Evolutionary conservation across 1,284 basidiomycete genomes (phyloP).

Genomic region (Xerocomus minutiporus): DNA sequence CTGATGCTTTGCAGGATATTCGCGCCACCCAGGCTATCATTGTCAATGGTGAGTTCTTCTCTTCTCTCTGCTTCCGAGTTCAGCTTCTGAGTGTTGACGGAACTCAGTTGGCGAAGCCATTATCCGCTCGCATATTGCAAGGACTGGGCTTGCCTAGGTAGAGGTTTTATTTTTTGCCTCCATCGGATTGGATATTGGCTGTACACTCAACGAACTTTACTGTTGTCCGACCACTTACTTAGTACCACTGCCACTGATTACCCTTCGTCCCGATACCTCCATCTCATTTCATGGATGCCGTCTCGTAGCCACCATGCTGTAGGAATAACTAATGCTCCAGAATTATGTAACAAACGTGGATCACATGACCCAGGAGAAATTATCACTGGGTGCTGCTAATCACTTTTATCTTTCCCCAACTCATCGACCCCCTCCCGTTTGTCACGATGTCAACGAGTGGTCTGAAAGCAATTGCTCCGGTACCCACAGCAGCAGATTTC

Average conservation of each 20-base stretch:
- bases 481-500: constrained; percentile 93
- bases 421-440: not conserved
- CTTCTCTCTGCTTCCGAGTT: not conserved
- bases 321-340: constrained; percentile 11
- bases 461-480: constrained; percentile 93
- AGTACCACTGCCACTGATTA: constrained; percentile 26
- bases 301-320: constrained; percentile 24
- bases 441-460: constrained; percentile 77
- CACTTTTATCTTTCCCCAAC: constrained; percentile 9
- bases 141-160: constrained; percentile 46
- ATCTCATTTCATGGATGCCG: constrained; percentile 19
- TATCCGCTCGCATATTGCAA: constrained; percentile 54
- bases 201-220: constrained; percentile 13
- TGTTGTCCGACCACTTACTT: constrained; percentile 16
- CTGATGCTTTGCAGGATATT: constrained; percentile 48
- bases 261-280: constrained; percentile 28
- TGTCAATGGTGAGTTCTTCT: constrained; percentile 50
- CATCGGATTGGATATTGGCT: constrained; percentile 13
- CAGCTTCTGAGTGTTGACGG: constrained; percentile 6
- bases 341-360: not conserved
- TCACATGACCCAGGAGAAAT: constrained; percentile 18
- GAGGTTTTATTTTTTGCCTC: constrained; percentile 1
- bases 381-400: not conserved
- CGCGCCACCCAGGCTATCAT: constrained; percentile 72
- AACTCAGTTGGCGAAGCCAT: constrained; percentile 58